Evolutionary conservation across 2,329 filamentous ascomycete genomes (phyloP), one percentile per base, ranked within the genome.

Genomic region (Exophiala sideris): DNA sequence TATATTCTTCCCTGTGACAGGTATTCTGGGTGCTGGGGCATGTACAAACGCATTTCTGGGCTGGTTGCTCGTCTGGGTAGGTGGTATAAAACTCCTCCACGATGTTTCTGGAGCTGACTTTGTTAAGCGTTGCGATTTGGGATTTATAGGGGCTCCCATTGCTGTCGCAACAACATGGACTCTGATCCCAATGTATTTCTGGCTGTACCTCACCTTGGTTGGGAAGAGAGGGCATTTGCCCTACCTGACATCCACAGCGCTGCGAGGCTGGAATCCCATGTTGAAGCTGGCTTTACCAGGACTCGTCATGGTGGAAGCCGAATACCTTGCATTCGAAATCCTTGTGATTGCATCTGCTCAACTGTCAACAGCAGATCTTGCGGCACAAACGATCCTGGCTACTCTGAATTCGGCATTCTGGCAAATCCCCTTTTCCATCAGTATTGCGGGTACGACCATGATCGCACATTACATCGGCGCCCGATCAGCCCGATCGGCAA

Each of bases 301-400:
- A 2, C 84, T 94, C 69, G 74, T 91, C 61, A 94, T 94, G 88
- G 84, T 94, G 1, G 82, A 90, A 66, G 88, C 89, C 3, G 89
- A 94, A 67, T 92, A 87, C 75, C 78, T 92, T n/a, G 88, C 88
- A 5, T 94, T 95, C 69, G 89, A 95, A 67, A 83, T 91, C 46
- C 75, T 92, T 54, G 91, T 88, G 0, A 75, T 94, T 8, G 81
- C 83, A n/a, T 79, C 86, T 0, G 86, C 84, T 53, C 86, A 84
- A 62, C 82, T 94, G 48, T 85, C 85, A 4, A 79, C 86, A 2
- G 82, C 82, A 29, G 82, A 86, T 62, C 78, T 95, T 1, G 89
- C 89, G 0, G 89, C 89, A 1, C 89, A 95, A 70, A 88, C 85
- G 49, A 83, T 94, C 8, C 73, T 95, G 3, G 79, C 84, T 39